phyloP scores from a whole-genome alignment of 495 filamentous ascomycete genomes.

The Podospora didyma region DNA sequence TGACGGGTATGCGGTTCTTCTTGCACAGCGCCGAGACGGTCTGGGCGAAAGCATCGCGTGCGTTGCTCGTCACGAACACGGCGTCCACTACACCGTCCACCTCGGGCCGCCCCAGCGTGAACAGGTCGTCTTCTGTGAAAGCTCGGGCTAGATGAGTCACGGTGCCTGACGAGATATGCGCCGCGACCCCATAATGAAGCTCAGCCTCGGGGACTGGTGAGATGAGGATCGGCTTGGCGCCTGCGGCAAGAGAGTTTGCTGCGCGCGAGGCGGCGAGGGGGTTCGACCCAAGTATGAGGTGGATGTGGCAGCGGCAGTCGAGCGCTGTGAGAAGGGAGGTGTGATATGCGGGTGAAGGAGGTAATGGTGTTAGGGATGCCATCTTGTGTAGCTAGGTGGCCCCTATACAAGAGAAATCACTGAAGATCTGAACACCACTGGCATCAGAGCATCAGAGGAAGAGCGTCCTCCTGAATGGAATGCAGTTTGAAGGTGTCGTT shows the following conservation, averaged over 20 bases:
- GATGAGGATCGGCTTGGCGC: slow-evolving; percentile 82
- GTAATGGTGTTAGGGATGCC: slow-evolving; percentile 8
- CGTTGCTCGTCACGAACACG: slow-evolving; percentile 79
- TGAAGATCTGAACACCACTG: too few species aligned
- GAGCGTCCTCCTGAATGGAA: too few species aligned
- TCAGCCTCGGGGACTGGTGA: slow-evolving; percentile 56
- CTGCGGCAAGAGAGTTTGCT: slow-evolving; percentile 74
- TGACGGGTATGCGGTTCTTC: slow-evolving; percentile 81
- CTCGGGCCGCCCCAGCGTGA: slow-evolving; percentile 71
- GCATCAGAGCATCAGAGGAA: too few species aligned
- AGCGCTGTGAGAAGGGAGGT: slow-evolving; percentile 72
- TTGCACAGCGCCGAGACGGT: slow-evolving; percentile 74
- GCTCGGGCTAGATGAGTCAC: slow-evolving; percentile 66
- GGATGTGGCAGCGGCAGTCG: slow-evolving; percentile 71
- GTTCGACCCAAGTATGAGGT: slow-evolving; percentile 82
- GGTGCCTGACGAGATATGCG: slow-evolving; percentile 66
- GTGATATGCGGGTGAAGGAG: slow-evolving; percentile 8
- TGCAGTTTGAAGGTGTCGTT: too few species aligned
- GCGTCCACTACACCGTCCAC: slow-evolving; percentile 78
- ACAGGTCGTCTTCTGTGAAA: slow-evolving; percentile 74
- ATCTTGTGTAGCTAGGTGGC: slow-evolving; percentile 6
- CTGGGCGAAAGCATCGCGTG: slow-evolving; percentile 40
- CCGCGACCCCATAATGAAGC: slow-evolving; percentile 68
- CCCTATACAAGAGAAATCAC: too few species aligned
- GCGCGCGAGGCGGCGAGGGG: slow-evolving; percentile 82